These are phyloP conservation scores for Coemansia sp. DNA, from an alignment of 192 early-diverging fungal species.

Conservation along the genomic window DNA sequence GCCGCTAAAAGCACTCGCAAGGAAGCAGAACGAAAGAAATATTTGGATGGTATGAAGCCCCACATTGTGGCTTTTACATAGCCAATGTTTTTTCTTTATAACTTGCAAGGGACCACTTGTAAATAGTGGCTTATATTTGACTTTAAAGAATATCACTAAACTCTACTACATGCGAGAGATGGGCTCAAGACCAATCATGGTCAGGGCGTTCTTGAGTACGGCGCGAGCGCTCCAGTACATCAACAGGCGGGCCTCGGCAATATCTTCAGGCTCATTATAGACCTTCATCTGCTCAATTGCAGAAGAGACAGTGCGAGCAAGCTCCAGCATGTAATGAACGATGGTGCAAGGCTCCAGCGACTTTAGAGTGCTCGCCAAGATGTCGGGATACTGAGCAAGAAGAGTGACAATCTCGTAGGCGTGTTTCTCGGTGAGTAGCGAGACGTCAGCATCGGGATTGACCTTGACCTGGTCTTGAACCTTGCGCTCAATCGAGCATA, in stretches of 20 bases:
- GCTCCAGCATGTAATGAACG: slow-evolving; percentile 81
- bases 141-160: not conserved
- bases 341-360: slow-evolving; percentile 84
- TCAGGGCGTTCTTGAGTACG: slow-evolving; percentile 84
- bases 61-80: not conserved
- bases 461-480: slow-evolving; percentile 55
- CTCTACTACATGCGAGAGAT: slow-evolving; percentile 92
- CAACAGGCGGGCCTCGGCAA: slow-evolving; percentile 87
- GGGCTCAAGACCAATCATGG: slow-evolving; percentile 79
- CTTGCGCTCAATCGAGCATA: slow-evolving; percentile 93
- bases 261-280: slow-evolving; percentile 63
- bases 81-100: no score
- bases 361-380: slow-evolving; percentile 66
- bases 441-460: slow-evolving; percentile 67
- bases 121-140: no score
- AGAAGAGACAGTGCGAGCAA: slow-evolving; percentile 79
- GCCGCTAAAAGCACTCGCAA: not conserved
- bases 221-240: slow-evolving; percentile 82
- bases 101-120: no score
- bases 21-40: not conserved
- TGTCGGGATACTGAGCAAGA: slow-evolving; percentile 84
- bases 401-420: slow-evolving; percentile 74
- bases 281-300: slow-evolving; percentile 80
- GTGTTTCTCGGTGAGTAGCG: slow-evolving; percentile 67
- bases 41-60: not conserved